Percentiles rank a stretch among this genome's conserved stretches.
Conservation (phyloP, 2,329 filamentous ascomycete species). For the Aspergillus terreus region DNA sequence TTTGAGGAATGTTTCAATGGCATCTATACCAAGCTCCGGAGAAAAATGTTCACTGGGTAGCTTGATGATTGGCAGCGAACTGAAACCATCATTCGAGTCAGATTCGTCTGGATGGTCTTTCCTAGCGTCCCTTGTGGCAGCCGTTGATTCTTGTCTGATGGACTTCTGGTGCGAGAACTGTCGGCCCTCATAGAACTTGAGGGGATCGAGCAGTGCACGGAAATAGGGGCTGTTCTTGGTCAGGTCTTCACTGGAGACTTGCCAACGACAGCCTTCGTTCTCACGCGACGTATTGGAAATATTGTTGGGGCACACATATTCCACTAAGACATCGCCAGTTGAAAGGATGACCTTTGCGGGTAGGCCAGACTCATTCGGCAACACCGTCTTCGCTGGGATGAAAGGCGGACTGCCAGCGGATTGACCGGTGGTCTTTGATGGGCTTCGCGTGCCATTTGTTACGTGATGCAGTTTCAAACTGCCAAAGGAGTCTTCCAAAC, state of each 20-base stretch:
- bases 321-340: slow-evolving; percentile 35
- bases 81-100: background rate
- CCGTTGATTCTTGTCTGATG: background rate
- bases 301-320: slow-evolving; percentile 22
- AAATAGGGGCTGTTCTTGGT: slow-evolving; percentile 38
- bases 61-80: slow-evolving; percentile 23
- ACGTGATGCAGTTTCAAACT: background rate
- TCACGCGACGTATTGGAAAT: slow-evolving; percentile 5
- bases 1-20: slow-evolving; percentile 32
- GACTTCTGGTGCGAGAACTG: slow-evolving; percentile 27
- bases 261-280: slow-evolving; percentile 24
- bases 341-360: slow-evolving; percentile 20
- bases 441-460: background rate
- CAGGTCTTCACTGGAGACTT: slow-evolving; percentile 31
- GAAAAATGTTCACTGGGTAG: slow-evolving; percentile 25
- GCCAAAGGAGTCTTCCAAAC: background rate
- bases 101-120: slow-evolving; percentile 1
- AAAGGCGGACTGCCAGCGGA: too few relatives aligned
- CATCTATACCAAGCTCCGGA: slow-evolving; percentile 26
- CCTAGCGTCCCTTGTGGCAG: background rate
- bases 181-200: slow-evolving; percentile 41
- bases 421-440: too few relatives aligned
- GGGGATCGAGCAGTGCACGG: slow-evolving; percentile 35
- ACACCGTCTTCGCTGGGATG: too few relatives aligned
- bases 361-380: background rate